Evolutionary conservation across 768 basidiomycete species (phyloP), one percentile per base, ranked within the genome.

Genomic region (Thelephora aurantiotincta): DNA sequence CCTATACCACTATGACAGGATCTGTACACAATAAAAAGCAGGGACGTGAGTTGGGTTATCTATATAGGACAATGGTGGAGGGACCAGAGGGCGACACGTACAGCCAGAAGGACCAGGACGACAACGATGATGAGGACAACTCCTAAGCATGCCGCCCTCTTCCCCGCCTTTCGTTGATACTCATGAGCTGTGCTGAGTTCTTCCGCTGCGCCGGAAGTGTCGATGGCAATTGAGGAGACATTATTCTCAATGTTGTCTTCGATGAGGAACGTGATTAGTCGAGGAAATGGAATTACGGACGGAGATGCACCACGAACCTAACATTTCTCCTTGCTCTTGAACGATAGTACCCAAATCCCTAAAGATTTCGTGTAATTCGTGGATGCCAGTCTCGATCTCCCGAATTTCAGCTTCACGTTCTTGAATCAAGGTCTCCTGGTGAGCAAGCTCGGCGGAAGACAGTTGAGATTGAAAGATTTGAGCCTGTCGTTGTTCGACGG

Each of bases 321-420:
- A 68, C 86, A 98, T 89, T 45, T 78, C 77, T 11, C 93, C 93
- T 62, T 99, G 96, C 60, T 97, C 89, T 50, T 80, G 78, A 1
- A 99, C 93, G 42, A 99, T 71, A 13, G 91, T 93, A 38, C 93
- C 94, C 42, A 99, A 68, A 64, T 98, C 93, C 44, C 87, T 78
- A 72, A 99, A 98, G 58, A 99, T 97, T 64, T 97, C 90, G 22
- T 87, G 77, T 42, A 99, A 65, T 63, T 99, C 94, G 57, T 94
- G 90, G 48, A 99, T 97, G 6, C 96, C 94, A 6, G 78, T 81
- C 64, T 99, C 96, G 45, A 99, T 99, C 60, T 97, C 92, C 45
- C 86, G 78, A 47, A 98, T 98, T 58, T 98, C 96, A 0, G 72
- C 72, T 61, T 99, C 94, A 14, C 96, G 83, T 60, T 99, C 96